phyloP scores from a whole-genome alignment of 1,139 yeast species.

The Saccharomyces hybrid region DNA sequence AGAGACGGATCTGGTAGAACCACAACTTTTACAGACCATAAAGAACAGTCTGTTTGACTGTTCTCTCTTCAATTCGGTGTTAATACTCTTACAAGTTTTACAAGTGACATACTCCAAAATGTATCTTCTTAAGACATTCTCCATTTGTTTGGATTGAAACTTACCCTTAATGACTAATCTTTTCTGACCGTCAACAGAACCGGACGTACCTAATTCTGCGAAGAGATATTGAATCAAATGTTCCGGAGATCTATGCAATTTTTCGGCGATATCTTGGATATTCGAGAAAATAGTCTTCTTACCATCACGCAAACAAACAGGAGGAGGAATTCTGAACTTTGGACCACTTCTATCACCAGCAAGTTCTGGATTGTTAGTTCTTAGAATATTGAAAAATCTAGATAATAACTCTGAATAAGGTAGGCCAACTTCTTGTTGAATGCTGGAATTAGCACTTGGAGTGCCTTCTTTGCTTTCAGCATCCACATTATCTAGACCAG shows the following conservation, averaged over 20 bases:
- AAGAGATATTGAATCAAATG: slow-evolving; percentile 94
- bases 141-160: slow-evolving; percentile 96
- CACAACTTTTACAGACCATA: slow-evolving; percentile 97
- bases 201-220: slow-evolving; percentile 99
- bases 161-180: slow-evolving; percentile 96
- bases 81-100: slow-evolving; percentile 97
- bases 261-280: slow-evolving; percentile 89
- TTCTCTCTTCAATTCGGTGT: slow-evolving; percentile 92
- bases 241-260: slow-evolving; percentile 93
- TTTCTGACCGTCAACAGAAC: slow-evolving; percentile 96
- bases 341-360: slow-evolving; percentile 94
- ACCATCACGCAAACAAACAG: slow-evolving; percentile 95
- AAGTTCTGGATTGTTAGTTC: slow-evolving; percentile 92
- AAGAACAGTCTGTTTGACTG: slow-evolving; percentile 93
- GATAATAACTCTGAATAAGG: slow-evolving; percentile 72
- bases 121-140: slow-evolving; percentile 91
- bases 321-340: slow-evolving; percentile 96
- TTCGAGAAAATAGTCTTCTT: slow-evolving; percentile 95
- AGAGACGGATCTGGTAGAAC: slow-evolving; percentile 93
- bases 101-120: slow-evolving; percentile 96
- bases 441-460: slow-evolving; percentile 30
- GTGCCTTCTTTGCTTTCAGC: slow-evolving; percentile 28
- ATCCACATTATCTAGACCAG: slow-evolving; percentile 63
- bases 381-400: slow-evolving; percentile 78
- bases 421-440: slow-evolving; percentile 47